Conservation (phyloP, 2,329 filamentous ascomycete species). For the Talaromyces islandicus region DNA sequence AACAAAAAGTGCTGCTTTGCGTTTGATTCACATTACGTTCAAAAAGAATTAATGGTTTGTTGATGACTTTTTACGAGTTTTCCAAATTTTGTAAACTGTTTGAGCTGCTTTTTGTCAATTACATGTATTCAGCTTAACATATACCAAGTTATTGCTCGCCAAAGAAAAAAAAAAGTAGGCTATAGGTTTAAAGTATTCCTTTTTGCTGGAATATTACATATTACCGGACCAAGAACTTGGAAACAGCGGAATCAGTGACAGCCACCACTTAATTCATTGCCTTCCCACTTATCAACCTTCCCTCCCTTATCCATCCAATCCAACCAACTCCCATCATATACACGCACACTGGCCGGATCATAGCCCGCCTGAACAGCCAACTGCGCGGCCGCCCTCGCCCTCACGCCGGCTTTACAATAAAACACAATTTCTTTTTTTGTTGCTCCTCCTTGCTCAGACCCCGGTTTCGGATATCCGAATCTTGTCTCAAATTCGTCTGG, state of each 20-base stretch:
- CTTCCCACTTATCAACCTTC: constrained; percentile 45
- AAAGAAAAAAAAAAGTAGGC: not conserved
- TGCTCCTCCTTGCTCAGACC: constrained; percentile 39
- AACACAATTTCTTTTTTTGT: constrained; percentile 58
- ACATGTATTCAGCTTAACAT: not conserved
- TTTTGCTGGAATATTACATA: not conserved
- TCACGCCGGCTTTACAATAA: constrained; percentile 88
- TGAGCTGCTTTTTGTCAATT: not conserved
- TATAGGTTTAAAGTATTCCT: not conserved
- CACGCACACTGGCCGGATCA: constrained; percentile 52
- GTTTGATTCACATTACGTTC: not conserved
- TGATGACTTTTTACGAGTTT: not conserved
- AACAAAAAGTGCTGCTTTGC: constrained; percentile 15
- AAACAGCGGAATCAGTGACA: not conserved
- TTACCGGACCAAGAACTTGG: not conserved
- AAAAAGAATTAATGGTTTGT: not conserved
- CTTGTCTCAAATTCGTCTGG: constrained; percentile 75
- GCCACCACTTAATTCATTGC: constrained; percentile 14
- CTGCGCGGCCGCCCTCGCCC: constrained; percentile 69
- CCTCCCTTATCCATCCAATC: constrained; percentile 78
- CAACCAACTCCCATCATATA: constrained; percentile 51
- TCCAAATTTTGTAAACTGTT: not conserved
- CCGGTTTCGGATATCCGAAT: constrained; percentile 70
- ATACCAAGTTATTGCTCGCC: not conserved
- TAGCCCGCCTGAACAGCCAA: constrained; percentile 75